A percentile compares a stretch with the other conserved stretches of the same genome.
Conservation (phyloP, 2,329 filamentous ascomycete species). For the Colletotrichum chrysophilum region DNA sequence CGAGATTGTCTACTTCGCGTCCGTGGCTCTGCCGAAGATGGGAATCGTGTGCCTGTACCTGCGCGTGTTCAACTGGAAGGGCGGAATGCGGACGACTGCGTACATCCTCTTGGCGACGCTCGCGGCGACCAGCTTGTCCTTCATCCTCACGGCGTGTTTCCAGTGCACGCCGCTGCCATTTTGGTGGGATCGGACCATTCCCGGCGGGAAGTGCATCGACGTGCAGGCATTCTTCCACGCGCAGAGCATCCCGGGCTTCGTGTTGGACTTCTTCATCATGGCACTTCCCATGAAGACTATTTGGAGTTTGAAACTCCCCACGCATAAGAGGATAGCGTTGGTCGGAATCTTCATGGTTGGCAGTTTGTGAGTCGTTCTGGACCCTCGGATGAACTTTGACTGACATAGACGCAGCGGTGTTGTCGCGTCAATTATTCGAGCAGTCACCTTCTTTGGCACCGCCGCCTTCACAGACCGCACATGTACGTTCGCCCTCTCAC, state of each 20-base stretch:
- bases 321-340: conserved; percentile 28
- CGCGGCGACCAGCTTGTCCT: conserved; percentile 24
- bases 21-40: conserved; percentile 31
- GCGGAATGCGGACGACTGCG: conserved; percentile 22
- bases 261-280: conserved; percentile 31
- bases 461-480: conserved; percentile 15
- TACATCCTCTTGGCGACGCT: conserved; percentile 24
- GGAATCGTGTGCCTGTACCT: conserved; percentile 33
- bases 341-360: conserved; percentile 29
- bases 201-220: conserved; percentile 37
- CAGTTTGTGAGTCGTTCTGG: conserved; percentile 25
- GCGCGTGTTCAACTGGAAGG: conserved; percentile 32
- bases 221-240: conserved; percentile 30
- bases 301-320: conserved; percentile 29
- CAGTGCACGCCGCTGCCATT: conserved; percentile 42
- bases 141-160: conserved; percentile 29
- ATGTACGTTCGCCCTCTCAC: background rate
- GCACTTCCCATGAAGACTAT: conserved; percentile 29
- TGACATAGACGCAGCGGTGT: background rate
- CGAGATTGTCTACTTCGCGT: conserved; percentile 32
- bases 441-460: conserved; percentile 9
- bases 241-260: conserved; percentile 24
- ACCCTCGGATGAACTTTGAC: background rate
- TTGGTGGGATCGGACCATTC: conserved; percentile 33
- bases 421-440: conserved; percentile 14